These are phyloP conservation scores for Psidium guajava DNA, from an alignment of 345 rosid genomes.

Conservation along the genomic window DNA sequence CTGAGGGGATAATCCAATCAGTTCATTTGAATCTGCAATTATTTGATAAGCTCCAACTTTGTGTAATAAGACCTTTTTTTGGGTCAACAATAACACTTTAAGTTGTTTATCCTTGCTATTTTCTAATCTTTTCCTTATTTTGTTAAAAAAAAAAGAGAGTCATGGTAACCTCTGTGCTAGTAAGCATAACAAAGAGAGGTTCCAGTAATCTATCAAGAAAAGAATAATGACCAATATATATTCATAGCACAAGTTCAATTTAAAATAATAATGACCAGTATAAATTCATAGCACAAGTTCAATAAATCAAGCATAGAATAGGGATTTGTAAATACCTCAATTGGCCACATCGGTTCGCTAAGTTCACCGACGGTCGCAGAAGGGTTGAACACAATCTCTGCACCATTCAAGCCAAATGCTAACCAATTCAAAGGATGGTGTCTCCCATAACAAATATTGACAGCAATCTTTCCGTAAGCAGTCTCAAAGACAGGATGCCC, in stretches of 20 bases:
- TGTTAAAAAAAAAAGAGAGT: not conserved
- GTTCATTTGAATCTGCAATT: no score
- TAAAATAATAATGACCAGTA: no score
- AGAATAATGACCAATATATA: no score
- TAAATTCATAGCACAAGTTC: no score
- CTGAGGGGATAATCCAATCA: not conserved
- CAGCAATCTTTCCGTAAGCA: conserved; percentile 69
- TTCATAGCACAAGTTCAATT: no score
- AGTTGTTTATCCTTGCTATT: not conserved
- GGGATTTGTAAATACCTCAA: conserved; percentile 44
- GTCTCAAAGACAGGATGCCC: conserved; percentile 97
- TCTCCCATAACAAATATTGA: conserved; percentile 90
- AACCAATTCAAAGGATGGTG: conserved; percentile 95
- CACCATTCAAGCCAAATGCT: conserved; percentile 94
- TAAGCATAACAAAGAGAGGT: not conserved
- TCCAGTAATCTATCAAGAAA: not conserved
- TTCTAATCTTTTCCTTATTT: not conserved
- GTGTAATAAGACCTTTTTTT: not conserved
- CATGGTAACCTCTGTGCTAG: not conserved
- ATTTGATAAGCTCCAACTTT: no score
- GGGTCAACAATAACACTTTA: not conserved
- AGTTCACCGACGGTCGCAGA: conserved; percentile 96
- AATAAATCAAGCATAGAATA: not conserved
- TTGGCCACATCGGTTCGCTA: conserved; percentile 98
- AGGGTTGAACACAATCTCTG: conserved; percentile 96